These are phyloP conservation scores for Rhodocollybia butyracea DNA, from an alignment of 768 basidiomycete genomes.

Conservation along the genomic window DNA sequence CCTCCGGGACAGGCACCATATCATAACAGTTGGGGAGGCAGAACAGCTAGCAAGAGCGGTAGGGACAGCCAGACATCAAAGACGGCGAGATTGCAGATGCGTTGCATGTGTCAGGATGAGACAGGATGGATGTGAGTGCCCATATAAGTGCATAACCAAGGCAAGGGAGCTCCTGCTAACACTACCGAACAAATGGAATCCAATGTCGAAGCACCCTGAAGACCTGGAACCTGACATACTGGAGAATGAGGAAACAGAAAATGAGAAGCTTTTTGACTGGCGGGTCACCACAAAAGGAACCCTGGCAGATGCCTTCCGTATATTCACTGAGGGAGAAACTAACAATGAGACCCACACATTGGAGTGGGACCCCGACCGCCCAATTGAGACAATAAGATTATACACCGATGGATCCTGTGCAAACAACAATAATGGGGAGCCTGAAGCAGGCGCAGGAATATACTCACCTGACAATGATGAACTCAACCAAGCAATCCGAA, in stretches of 20 bases:
- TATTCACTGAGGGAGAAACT: constrained; percentile 3
- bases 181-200: constrained; percentile 3
- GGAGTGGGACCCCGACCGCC: not conserved
- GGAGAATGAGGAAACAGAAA: not conserved
- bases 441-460: not conserved
- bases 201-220: not conserved
- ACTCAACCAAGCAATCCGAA: not conserved
- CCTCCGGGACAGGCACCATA: constrained; percentile 5
- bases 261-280: not conserved
- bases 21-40: constrained; percentile 7
- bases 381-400: not conserved
- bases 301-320: not conserved
- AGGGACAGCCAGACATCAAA: not conserved
- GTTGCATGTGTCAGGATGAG: not conserved
- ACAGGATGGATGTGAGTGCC: not conserved
- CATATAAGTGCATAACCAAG: not conserved
- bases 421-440: not conserved
- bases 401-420: not conserved
- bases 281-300: not conserved
- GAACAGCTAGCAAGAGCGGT: constrained; percentile 10
- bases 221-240: not conserved
- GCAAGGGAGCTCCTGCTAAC: not conserved
- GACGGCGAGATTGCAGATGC: not conserved
- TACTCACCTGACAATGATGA: not conserved
- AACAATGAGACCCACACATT: not conserved